These are phyloP conservation scores for Laetiporus sulphureus DNA, from an alignment of 1,284 basidiomycete genomes.

Conservation along the genomic window DNA sequence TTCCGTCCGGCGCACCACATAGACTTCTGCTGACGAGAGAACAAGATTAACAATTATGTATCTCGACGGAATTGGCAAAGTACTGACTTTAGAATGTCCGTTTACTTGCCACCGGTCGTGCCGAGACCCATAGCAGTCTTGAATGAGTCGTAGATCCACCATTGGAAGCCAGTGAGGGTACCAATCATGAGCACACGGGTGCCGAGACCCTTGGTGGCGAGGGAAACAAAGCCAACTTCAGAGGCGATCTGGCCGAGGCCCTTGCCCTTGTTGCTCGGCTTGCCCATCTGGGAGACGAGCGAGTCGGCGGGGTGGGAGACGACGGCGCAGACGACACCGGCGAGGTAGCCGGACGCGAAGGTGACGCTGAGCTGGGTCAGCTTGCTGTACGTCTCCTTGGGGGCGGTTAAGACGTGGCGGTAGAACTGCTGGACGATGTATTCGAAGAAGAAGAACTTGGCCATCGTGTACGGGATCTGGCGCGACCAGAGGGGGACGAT, in stretches of 20 bases:
- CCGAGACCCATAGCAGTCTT: constrained; percentile 76
- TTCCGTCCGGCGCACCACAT: neutral
- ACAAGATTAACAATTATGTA: neutral
- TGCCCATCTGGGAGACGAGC: constrained; percentile 73
- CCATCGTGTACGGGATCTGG: constrained; percentile 86
- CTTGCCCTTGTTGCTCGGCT: constrained; percentile 74
- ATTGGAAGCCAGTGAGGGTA: constrained; percentile 81
- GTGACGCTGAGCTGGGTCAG: constrained; percentile 73
- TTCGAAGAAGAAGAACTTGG: constrained; percentile 84
- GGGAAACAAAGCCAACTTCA: constrained; percentile 54
- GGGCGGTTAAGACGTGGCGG: constrained; percentile 64
- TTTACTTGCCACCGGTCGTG: constrained; percentile 79
- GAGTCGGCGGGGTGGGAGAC: constrained; percentile 82
- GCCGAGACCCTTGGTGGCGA: constrained; percentile 76
- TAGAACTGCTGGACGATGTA: constrained; percentile 75
- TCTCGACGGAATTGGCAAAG: neutral
- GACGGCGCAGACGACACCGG: constrained; percentile 77
- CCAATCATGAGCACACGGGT: constrained; percentile 79
- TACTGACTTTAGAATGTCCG: constrained; percentile 4
- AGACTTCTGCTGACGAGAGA: neutral
- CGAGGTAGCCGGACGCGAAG: constrained; percentile 76
- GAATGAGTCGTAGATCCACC: constrained; percentile 86
- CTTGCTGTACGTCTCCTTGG: constrained; percentile 68
- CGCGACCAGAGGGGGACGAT: constrained; percentile 79
- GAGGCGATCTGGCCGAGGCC: constrained; percentile 54